Evolutionary conservation across 768 basidiomycete genomes (phyloP), one percentile per base, ranked within the genome.

Genomic region (Leucocoprinus sp.): DNA sequence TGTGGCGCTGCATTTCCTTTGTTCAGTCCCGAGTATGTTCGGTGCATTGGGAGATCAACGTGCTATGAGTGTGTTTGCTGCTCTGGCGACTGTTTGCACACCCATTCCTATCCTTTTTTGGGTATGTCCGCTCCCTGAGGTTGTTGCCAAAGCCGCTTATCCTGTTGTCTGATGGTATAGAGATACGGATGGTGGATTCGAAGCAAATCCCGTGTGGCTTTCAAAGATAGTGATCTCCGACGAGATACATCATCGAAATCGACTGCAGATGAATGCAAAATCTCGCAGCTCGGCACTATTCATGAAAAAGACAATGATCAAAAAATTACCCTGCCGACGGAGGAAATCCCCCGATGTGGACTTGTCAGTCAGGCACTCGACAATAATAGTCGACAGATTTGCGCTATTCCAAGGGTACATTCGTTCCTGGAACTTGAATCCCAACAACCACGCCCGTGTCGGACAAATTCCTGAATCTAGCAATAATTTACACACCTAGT

Each of bases 1-100:
- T 75, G 78, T 50, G 82, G 77, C 18, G 79, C 76, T 1, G 66
- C 74, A 6, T 82, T 84, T 59, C 82, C 82, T 1, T 60, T 81
- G 12, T 71, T 80, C 55, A 71, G 71, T 37, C 71, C 76, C n/a
- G 0, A 46, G 65, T 23, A 68, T 80, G 70, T 80, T 77, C 55
- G 52, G 53, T 26, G 60, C 63, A 1, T 64, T 82, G 1, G 80
- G 78, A 8, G 75, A 77, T 46, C 54, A 70, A 39, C 73, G 75
- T 70, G 76, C 72, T 0, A 69, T 71, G 67, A 72, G 67, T 50
- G 61, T 80, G 6, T 79, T 82, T 54, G 78, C 69, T 21, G 66
- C 66, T 43, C 52, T 80, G 33, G 63, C 75, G 9, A 61, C 74
- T 8, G 61, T 60, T 1, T 79, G 77, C 56, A 69, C 67, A 54